Base-by-base conservation (phyloP, 2,329 filamentous ascomycete species). In the Paecilomyces variotii region DNA sequence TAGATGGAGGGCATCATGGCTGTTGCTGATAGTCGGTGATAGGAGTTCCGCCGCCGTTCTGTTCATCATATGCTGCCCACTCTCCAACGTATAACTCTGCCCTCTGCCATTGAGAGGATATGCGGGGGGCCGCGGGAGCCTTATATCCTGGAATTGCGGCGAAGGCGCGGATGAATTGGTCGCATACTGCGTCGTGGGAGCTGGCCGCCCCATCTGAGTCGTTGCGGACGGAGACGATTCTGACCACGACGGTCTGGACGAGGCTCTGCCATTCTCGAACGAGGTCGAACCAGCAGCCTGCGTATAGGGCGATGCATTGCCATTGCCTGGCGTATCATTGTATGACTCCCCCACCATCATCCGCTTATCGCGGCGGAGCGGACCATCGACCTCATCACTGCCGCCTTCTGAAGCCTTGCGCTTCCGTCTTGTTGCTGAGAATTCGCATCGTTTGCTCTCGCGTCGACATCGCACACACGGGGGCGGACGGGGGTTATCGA, bases 391-490 rank as follows among this genome's bases (percentile, higher is more conserved):
- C 34, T 78, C 76, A 30, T 75, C 76, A 7, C 79, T 78, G 10
- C 71, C 72, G 56, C 72, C 75, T 59, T 78, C 80, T 27, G 78
- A 84, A 54, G 82, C 82, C 81, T 94, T 95, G 71, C 91, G 86
- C 85, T 97, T 97, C 70, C 94, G 87, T 55, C 94, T 84, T 32
- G 92, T 97, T 24, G 91, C 90, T 62, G 91, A 96, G 80, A 99
- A 99, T 82, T 88, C 96, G 79, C 94, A 99, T 68, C 96, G 88
- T 74, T 97, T 97, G 78, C 88, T 91, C 79, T 99, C 94, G 65
- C 94, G 87, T 56, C 91, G 88, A 73, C 94, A 99, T 70, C 94
- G 87, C 60, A 93, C 89, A 74, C 94, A 99, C 2, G 94, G 94
- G 57, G 93, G 93, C 67, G 96, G 91, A 74, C 92, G 87, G 26